Percentiles rank a stretch among this genome's conserved stretches.
phyloP scores from a whole-genome alignment of 208 protist species.

The Acanthamoeba castellanii region DNA sequence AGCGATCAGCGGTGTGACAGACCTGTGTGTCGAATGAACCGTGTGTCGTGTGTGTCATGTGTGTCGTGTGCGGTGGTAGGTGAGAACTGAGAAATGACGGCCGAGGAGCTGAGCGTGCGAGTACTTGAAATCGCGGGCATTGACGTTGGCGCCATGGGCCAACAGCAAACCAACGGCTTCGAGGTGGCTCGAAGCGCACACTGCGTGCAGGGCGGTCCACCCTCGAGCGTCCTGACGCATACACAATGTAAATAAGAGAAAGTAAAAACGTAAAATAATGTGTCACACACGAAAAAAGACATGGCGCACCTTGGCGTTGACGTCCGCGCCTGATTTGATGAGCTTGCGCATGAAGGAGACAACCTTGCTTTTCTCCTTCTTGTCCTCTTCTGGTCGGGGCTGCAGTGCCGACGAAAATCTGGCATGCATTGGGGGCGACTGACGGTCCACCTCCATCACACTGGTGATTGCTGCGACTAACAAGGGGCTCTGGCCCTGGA shows the following conservation, averaged over 20 bases:
- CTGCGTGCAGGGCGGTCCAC: not conserved
- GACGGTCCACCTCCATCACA: not conserved
- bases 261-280: not conserved
- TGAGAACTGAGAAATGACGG: not conserved
- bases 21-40: not conserved
- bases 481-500: not conserved
- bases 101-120: not conserved
- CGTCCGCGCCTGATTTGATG: not conserved
- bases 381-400: no score
- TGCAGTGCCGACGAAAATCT: not conserved
- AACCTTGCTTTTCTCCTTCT: not conserved
- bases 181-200: not conserved
- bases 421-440: not conserved
- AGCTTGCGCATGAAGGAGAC: not conserved
- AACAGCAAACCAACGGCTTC: not conserved
- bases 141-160: not conserved
- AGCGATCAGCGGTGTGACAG: no score
- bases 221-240: not conserved
- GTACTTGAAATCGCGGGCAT: not conserved
- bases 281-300: not conserved
- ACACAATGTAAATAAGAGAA: no score
- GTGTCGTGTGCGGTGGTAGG: not conserved
- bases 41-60: not conserved
- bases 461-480: not conserved
- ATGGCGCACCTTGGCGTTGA: not conserved